Percentiles rank a stretch among this genome's conserved stretches.
phyloP scores from a whole-genome alignment of 345 rosid genomes.

The Moricandia arvensis region DNA sequence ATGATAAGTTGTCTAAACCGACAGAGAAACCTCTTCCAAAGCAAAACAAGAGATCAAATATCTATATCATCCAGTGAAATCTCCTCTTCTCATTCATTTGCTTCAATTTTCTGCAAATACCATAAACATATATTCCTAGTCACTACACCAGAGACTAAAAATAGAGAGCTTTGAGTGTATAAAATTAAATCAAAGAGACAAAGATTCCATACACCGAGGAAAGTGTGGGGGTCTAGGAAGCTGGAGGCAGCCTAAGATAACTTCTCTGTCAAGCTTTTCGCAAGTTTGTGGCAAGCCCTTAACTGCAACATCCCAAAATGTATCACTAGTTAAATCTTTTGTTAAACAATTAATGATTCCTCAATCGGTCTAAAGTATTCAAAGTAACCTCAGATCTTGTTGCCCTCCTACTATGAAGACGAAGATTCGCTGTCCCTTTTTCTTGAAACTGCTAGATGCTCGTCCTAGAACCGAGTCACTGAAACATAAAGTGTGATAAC shows the following conservation, averaged over 20 bases:
- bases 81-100: constrained; percentile 59
- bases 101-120: constrained; percentile 81
- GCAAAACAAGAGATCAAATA: constrained; percentile 12
- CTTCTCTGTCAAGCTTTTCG: constrained; percentile 82
- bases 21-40: neutral
- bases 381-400: constrained; percentile 92
- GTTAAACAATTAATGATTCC: neutral
- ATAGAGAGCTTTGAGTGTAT: neutral
- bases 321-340: neutral
- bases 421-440: constrained; percentile 76
- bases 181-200: neutral
- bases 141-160: neutral
- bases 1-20: neutral
- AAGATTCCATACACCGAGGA: constrained; percentile 58
- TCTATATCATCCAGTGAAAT: constrained; percentile 71
- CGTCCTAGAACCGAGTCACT: constrained; percentile 81
- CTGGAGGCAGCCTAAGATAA: constrained; percentile 88
- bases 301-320: constrained; percentile 47
- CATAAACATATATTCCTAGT: neutral
- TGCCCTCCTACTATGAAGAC: constrained; percentile 93
- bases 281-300: constrained; percentile 89
- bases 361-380: neutral
- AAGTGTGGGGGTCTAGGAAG: constrained; percentile 87
- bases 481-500: constrained; percentile 16
- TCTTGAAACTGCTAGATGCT: constrained; percentile 73